Conservation (phyloP, 805 yeast species). For the Sugiyamaella smithiae region DNA sequence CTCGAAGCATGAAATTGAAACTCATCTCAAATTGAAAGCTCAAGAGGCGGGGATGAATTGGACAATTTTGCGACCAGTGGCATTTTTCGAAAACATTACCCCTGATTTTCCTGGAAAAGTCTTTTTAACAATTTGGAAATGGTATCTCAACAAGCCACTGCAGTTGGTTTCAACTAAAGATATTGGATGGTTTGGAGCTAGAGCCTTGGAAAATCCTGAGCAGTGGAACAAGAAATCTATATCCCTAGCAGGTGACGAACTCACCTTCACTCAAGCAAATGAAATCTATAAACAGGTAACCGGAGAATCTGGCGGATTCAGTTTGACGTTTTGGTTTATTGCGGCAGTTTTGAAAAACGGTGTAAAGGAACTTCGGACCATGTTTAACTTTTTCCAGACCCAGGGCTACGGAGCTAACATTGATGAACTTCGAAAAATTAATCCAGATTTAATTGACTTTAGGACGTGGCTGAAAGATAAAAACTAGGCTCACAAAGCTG, state of each 20-base stretch:
- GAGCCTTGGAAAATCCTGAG: neutral
- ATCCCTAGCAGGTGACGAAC: conserved; percentile 1
- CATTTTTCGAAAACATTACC: neutral
- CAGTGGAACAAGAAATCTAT: neutral
- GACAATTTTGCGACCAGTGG: conserved; percentile 4
- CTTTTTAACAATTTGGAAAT: neutral
- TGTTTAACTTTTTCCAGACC: neutral
- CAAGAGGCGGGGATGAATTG: neutral
- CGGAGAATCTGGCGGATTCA: neutral
- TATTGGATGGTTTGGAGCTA: conserved; percentile 1
- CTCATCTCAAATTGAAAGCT: neutral
- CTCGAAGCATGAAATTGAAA: neutral
- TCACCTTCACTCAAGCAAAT: neutral
- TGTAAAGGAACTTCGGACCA: neutral
- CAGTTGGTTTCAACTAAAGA: conserved; percentile 2
- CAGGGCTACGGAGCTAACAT: neutral
- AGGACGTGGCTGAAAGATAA: neutral
- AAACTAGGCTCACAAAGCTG: too few relatives aligned
- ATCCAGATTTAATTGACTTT: neutral
- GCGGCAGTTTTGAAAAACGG: neutral
- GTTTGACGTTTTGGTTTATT: neutral
- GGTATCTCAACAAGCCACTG: neutral
- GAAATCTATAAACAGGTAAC: neutral
- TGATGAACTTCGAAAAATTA: neutral
- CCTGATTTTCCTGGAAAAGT: neutral